Evolutionary conservation across 345 rosid species (phyloP).

Genomic region (Hibiscus mutabilis): DNA sequence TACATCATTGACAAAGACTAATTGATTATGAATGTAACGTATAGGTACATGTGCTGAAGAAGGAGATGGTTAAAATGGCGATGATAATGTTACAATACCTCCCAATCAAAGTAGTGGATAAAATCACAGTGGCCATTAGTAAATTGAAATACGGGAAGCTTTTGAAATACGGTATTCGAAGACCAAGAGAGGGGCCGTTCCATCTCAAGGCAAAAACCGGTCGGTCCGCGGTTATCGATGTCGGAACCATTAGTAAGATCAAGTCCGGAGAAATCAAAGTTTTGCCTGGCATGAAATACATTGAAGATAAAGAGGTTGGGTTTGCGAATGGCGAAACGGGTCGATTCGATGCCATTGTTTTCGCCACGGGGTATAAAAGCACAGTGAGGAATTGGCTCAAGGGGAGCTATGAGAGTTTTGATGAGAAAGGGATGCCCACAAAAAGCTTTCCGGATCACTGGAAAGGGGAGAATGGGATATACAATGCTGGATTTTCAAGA

Average conservation of each 20-base stretch:
- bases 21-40: background rate
- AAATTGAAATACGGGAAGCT: constrained; percentile 15
- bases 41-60: constrained; percentile 29
- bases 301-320: background rate
- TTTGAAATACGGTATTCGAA: constrained; percentile 13
- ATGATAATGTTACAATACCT: constrained; percentile 21
- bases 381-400: background rate
- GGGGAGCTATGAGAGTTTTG: background rate
- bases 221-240: constrained; percentile 15
- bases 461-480: constrained; percentile 24
- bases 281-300: background rate
- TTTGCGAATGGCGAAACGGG: background rate
- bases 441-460: background rate
- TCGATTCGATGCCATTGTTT: constrained; percentile 2
- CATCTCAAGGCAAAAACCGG: background rate
- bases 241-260: constrained; percentile 14
- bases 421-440: constrained; percentile 10
- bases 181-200: constrained; percentile 11
- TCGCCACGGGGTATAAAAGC: constrained; percentile 16
- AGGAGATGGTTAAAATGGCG: constrained; percentile 22
- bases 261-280: constrained; percentile 10
- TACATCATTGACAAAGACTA: too few relatives aligned
- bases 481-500: constrained; percentile 31
- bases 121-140: constrained; percentile 12
- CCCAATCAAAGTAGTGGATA: constrained; percentile 28